A percentile compares a stretch with the other conserved stretches of the same genome.
phyloP scores from a whole-genome alignment of 768 basidiomycete genomes.

The Lentinus tigrinus region DNA sequence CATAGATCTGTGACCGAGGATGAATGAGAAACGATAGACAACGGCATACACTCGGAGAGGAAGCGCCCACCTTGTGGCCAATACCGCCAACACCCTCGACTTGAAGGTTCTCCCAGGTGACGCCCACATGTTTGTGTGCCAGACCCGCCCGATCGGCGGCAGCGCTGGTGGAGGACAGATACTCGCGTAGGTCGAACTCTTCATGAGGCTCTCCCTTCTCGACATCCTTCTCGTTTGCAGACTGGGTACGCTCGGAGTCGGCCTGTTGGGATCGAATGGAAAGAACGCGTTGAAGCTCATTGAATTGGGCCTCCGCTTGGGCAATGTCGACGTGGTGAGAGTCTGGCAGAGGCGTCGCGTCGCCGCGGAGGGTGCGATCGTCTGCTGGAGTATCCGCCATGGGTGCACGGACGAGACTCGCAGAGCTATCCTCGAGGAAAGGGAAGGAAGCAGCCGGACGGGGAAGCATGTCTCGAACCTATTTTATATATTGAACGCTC shows the following conservation, averaged over 20 bases:
- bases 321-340: slow-evolving; percentile 45
- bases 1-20: slow-evolving; percentile 43
- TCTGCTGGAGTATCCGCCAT: slow-evolving; percentile 30
- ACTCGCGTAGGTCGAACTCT: slow-evolving; percentile 66
- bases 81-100: slow-evolving; percentile 58
- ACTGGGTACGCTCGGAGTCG: background rate
- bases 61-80: slow-evolving; percentile 49
- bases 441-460: slow-evolving; percentile 1
- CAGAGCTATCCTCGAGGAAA: background rate
- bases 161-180: slow-evolving; percentile 65
- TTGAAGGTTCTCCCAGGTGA: slow-evolving; percentile 69
- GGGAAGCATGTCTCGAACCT: background rate
- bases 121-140: slow-evolving; percentile 73
- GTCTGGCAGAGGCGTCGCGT: slow-evolving; percentile 15
- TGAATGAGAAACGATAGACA: background rate
- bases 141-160: slow-evolving; percentile 65
- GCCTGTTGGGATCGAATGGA: slow-evolving; percentile 19
- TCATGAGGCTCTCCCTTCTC: slow-evolving; percentile 37
- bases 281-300: slow-evolving; percentile 46
- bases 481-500: slow-evolving; percentile 1
- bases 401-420: background rate
- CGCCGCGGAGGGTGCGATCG: slow-evolving; percentile 26
- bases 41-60: background rate
- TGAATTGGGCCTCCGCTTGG: slow-evolving; percentile 52
- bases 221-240: slow-evolving; percentile 26